Percentiles rank a stretch among this genome's conserved stretches.
Conservation (phyloP, 2,329 filamentous ascomycete genomes). For the Metarhizium brunneum region DNA sequence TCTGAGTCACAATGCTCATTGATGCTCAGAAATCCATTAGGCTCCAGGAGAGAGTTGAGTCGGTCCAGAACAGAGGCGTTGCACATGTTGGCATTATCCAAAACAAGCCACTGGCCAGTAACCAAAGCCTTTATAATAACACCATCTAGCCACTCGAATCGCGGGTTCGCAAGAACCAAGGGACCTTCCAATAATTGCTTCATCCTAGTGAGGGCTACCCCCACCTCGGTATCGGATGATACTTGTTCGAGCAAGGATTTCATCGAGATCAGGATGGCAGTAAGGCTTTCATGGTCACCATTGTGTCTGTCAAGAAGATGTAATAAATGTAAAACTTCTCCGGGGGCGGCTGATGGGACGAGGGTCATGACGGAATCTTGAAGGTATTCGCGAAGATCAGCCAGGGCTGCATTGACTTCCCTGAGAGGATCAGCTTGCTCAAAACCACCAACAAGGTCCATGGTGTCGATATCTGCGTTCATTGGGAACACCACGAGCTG, state of each 20-base stretch:
- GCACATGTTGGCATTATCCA: constrained; percentile 96
- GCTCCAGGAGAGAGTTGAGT: constrained; percentile 88
- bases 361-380: constrained; percentile 39
- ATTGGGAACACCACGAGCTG: constrained; percentile 74
- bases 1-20: constrained; percentile 85
- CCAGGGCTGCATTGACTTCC: constrained; percentile 50
- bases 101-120: constrained; percentile 80
- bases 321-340: constrained; percentile 39
- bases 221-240: constrained; percentile 35
- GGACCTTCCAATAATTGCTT: constrained; percentile 42
- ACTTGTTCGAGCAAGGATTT: constrained; percentile 30
- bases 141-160: constrained; percentile 95
- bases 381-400: constrained; percentile 40
- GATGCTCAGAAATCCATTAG: constrained; percentile 76
- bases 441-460: constrained; percentile 94
- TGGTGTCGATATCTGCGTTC: constrained; percentile 92
- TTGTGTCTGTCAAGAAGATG: constrained; percentile 35
- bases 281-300: constrained; percentile 29
- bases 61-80: constrained; percentile 90
- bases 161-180: constrained; percentile 57
- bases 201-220: constrained; percentile 36
- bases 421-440: constrained; percentile 84
- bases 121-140: constrained; percentile 81
- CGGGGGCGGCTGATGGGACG: constrained; percentile 36
- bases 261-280: constrained; percentile 28